These are phyloP conservation scores for Serendipita indica DNA, from an alignment of 768 basidiomycete genomes.

Conservation along the genomic window DNA sequence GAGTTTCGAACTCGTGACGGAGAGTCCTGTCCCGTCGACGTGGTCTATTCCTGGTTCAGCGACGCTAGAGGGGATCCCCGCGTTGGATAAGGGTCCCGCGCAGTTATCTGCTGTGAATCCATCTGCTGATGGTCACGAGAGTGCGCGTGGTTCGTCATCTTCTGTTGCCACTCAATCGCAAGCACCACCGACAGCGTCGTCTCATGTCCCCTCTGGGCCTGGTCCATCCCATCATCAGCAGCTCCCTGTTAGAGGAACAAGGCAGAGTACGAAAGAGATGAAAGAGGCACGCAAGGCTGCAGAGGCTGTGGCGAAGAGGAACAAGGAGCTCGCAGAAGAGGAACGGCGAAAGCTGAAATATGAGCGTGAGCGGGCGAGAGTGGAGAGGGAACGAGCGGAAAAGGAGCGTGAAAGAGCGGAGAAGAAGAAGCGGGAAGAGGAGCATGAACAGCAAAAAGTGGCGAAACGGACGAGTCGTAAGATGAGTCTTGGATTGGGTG, in stretches of 20 bases:
- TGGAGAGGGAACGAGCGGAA: neutral
- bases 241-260: neutral
- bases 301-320: neutral
- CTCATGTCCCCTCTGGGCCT: neutral
- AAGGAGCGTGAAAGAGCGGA: constrained; percentile 3
- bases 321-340: no score
- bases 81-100: neutral
- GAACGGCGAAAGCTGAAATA: no score
- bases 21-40: neutral
- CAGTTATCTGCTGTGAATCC: no score
- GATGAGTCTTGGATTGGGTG: constrained; percentile 3
- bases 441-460: neutral
- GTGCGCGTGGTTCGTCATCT: neutral
- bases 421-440: neutral
- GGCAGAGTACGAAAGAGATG: constrained; percentile 6
- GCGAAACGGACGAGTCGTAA: constrained; percentile 4
- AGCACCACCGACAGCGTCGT: neutral
- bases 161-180: neutral
- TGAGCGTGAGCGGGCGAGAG: neutral
- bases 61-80: neutral
- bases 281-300: neutral
- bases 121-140: no score
- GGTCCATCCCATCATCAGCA: neutral
- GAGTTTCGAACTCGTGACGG: neutral
- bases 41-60: neutral